Base-by-base conservation (phyloP, 2,329 filamentous ascomycete genomes). In the Catunica adiposa region DNA sequence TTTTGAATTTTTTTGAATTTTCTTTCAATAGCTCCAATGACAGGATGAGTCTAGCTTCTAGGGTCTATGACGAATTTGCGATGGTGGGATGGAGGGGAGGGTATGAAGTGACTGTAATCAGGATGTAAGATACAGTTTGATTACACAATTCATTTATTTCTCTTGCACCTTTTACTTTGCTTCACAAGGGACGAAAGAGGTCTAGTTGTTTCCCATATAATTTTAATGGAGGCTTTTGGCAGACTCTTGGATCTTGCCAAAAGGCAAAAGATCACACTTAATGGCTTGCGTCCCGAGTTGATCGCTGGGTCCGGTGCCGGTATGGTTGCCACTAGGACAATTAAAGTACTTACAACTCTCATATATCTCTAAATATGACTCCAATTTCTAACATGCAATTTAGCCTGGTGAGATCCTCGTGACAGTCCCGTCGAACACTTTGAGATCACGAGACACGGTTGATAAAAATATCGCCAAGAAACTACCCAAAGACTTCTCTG, bases 251-350 rank as follows among this genome's bases (percentile, higher is more conserved):
- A 73, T 58, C 94, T 88, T 86, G 83, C 84, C 1, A 65, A 72
- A 46, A 67, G 69, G 1, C 74, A 79, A 57, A 85, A 84, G 14
- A 76, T 94, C 26, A 68, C 74, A 37, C 76, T 88, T 61, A 74
- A 83, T 62, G 82, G 81, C 26, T 79, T 94, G 51, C 71, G 72
- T 1, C 82, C 87, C 3, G 75, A 79, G 42, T 72, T 71, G 40
- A 80, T 94, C 15, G 77, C 82, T 4, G 84, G 82, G 1, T 76
- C 84, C 55, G 89, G 89, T 26, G 76, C 92, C 54, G 89, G 89
- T 50, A 80, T 95, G 56, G 74, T 89, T 53, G 83, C 87, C 3
- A 82, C 78, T 11, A 74, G 76, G 26, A 69, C 75, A 14, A 74
- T 92, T 59, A 70, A 83, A 69, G 85, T 86, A 69, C 63, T 63